phyloP scores from a whole-genome alignment of 192 early-diverging fungal genomes.

The Rhizophagus prolifer region DNA sequence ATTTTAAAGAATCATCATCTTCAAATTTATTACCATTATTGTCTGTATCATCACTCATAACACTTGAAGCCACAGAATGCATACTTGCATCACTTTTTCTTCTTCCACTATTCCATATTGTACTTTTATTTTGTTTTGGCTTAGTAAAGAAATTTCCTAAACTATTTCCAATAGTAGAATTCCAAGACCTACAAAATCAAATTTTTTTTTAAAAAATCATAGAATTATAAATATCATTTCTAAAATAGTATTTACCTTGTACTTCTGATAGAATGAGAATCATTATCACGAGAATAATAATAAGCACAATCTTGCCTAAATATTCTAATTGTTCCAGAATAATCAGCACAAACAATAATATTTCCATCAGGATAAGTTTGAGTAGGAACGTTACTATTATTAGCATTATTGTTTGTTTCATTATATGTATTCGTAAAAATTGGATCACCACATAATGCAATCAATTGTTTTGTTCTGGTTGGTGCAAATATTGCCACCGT shows the following conservation, averaged over 20 bases:
- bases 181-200: slow-evolving; percentile 17
- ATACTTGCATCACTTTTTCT: slow-evolving; percentile 30
- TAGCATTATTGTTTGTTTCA: slow-evolving; percentile 33
- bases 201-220: neutral
- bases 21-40: neutral
- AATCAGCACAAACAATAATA: slow-evolving; percentile 67
- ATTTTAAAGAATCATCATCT: neutral
- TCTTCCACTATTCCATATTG: slow-evolving; percentile 1
- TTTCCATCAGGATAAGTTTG: slow-evolving; percentile 46
- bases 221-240: neutral
- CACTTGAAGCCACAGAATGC: slow-evolving; percentile 11
- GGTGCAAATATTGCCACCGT: slow-evolving; percentile 67
- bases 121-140: neutral
- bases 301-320: slow-evolving; percentile 60
- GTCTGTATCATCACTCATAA: neutral
- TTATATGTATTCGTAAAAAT: slow-evolving; percentile 42
- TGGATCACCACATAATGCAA: slow-evolving; percentile 55
- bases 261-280: slow-evolving; percentile 9
- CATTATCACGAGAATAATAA: slow-evolving; percentile 26
- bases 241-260: neutral
- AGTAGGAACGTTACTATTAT: neutral
- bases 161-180: slow-evolving; percentile 12
- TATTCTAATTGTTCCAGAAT: slow-evolving; percentile 60
- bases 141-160: neutral
- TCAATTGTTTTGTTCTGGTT: slow-evolving; percentile 54